phyloP scores from a whole-genome alignment of 2,329 filamentous ascomycete genomes.

The Xylariaceae sp. region DNA sequence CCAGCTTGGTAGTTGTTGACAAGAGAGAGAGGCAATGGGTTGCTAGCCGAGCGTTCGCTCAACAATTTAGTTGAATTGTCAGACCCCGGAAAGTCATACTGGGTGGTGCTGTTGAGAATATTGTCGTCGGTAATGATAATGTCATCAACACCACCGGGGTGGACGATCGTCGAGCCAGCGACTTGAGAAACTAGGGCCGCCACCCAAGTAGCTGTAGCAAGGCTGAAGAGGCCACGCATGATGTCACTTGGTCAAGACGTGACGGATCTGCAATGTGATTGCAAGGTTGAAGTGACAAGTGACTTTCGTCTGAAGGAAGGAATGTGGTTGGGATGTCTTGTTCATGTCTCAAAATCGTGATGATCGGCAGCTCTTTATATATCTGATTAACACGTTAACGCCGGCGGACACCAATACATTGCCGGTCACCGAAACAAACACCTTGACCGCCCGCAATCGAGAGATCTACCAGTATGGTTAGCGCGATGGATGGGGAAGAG shows the following conservation, averaged over 20 bases:
- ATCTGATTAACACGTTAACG: too few species aligned
- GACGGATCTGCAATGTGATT: not conserved
- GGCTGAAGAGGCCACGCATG: slow-evolving; percentile 15
- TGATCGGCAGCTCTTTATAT: too few species aligned
- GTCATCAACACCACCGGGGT: slow-evolving; percentile 10
- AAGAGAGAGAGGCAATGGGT: slow-evolving; percentile 9
- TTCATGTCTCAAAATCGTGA: too few species aligned
- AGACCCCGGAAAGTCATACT: slow-evolving; percentile 14
- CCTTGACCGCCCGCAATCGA: too few species aligned
- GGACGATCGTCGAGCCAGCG: slow-evolving; percentile 10
- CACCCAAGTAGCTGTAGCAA: slow-evolving; percentile 1
- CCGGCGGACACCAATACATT: too few species aligned
- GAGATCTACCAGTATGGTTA: too few species aligned
- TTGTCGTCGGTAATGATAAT: slow-evolving; percentile 17
- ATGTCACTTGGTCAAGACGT: slow-evolving; percentile 1
- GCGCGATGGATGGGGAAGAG: too few species aligned
- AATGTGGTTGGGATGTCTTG: too few species aligned
- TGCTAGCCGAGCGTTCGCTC: slow-evolving; percentile 6
- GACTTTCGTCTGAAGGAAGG: too few species aligned
- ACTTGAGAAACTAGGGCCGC: slow-evolving; percentile 11
- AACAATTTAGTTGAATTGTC: slow-evolving; percentile 4
- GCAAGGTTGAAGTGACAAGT: too few species aligned
- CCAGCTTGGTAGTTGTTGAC: slow-evolving; percentile 14
- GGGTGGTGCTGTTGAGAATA: slow-evolving; percentile 14
- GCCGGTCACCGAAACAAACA: too few species aligned